Base-by-base conservation (phyloP, 2,329 filamentous ascomycete species). In the Colletotrichum higginsianum region DNA sequence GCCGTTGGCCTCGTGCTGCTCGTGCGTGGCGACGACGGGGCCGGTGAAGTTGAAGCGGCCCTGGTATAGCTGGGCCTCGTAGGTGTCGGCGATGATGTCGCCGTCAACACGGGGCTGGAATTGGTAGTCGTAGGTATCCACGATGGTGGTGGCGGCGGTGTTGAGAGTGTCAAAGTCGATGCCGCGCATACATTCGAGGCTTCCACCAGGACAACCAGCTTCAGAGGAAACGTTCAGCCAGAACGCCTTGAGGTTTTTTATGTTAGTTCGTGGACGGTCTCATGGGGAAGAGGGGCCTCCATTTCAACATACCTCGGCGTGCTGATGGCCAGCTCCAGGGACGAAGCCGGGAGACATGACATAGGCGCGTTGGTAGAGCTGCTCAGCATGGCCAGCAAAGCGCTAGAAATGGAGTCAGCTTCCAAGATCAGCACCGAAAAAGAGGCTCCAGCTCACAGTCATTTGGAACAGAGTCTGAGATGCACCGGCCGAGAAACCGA, bases 401-500 rank as follows among this genome's bases (percentile, higher is more conserved):
- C 64, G 64, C 49, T 62, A 26, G 26, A 21, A 38, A 4, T 40
- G 18, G 13, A 7, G 60, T 62, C 8, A 62, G 46, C 30, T 73
- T 77, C n/a, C 3, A 15, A 40, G 6, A 16, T 15, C 0, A 15
- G 15, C 16, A 40, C 9, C 2, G 23, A 18, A 40, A n/a, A 9
- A 6, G 75, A 89, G 88, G 3, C 87, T 80, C 4, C 76, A 75
- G 60, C 23, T 83, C 82, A 16, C 81, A 80, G 15, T 82, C 80
- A 2, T 85, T 86, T 58, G 87, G 84, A 5, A 85, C 79, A 66
- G 85, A 82, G 26, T 84, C 80, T 66, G 86, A 81, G 6, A 87
- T 83, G n/a, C 79, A 13, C 88, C 88, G 0, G 87, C 86, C 8
- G 83, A 86, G 74, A 88, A 84, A 0, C 88, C 87, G 76, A 83